Base-by-base conservation (phyloP, 2,329 filamentous ascomycete species). In the Penicillium hesseltinei region DNA sequence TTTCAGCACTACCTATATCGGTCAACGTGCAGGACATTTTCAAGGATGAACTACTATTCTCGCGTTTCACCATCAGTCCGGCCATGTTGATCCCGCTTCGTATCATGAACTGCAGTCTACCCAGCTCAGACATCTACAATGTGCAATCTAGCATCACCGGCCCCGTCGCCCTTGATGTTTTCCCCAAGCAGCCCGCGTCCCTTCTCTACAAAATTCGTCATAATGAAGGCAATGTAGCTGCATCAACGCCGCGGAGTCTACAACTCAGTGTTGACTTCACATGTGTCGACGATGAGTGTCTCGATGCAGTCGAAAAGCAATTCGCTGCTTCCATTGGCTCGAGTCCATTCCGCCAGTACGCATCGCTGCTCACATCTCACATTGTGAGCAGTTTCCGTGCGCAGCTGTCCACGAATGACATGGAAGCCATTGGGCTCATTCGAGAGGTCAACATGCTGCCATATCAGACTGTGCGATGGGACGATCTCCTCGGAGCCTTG, bases 21-120 rank as follows among this genome's bases (percentile, higher is more conserved):
- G 94, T 99, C 61, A 97, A 97, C 63, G 94, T 99, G 6, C 92
- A 97, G 68, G 94, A 99, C 66, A 85, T 95, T 29, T 97, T 97
- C 79, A 96, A 96, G 71, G 86, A 91, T 61, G 78, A 86, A 8
- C 82, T 85, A 0, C 81, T 97, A 0, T 94, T 94, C 69, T 97
- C 92, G 0, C 88, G 88, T 10, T 99, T 99, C 72, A 96, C 90
- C 15, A 88, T 99, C 51, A 92, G 91, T 13, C 92, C 92, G 0
- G 88, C 91, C 1, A 90, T 82, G 55, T 73, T 84, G 25, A 87
- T 88, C 31, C 94, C 94, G 0, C 73, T 97, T 10, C 84, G 89
- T 4, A 77, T 99, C 7, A 81, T 89, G 45, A 83, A 83, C 53
- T 90, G 90, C 62, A 81, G 85, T 51, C 82, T 99, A 0, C 74